Conservation (phyloP, 192 early-diverging fungal genomes). For the Coemansia pectinata region DNA sequence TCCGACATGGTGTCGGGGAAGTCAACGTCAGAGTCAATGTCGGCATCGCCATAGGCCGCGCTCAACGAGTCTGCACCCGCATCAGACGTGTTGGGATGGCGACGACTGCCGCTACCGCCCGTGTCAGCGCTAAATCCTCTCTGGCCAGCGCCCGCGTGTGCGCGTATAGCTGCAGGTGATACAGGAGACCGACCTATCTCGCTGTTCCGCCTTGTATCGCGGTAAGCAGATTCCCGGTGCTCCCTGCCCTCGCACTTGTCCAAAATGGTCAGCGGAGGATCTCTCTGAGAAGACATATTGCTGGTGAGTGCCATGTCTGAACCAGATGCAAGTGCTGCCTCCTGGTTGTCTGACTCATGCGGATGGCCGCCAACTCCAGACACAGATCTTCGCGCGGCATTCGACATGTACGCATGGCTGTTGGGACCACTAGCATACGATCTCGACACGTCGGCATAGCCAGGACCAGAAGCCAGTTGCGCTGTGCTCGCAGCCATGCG, state of each 20-base stretch:
- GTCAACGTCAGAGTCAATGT: conserved; percentile 37
- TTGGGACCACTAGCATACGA: background rate
- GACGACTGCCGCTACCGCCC: conserved; percentile 6
- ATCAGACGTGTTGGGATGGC: conserved; percentile 7
- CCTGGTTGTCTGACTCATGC: conserved; percentile 3
- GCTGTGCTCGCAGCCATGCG: conserved; percentile 12
- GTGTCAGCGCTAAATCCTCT: conserved; percentile 27
- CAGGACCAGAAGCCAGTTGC: background rate
- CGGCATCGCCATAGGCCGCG: conserved; percentile 33
- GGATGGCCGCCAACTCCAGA: conserved; percentile 11
- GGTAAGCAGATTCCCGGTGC: background rate
- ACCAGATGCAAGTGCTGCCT: background rate
- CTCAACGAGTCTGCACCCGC: conserved; percentile 26
- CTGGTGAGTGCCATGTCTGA: conserved; percentile 21
- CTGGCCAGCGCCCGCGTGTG: conserved; percentile 6
- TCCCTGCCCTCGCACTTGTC: conserved; percentile 20
- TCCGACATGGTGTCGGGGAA: conserved; percentile 32
- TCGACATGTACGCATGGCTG: background rate
- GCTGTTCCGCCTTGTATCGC: background rate
- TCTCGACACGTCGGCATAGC: background rate
- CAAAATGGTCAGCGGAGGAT: conserved; percentile 36
- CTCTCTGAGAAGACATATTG: conserved; percentile 46
- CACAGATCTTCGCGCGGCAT: conserved; percentile 17
- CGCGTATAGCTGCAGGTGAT: background rate
- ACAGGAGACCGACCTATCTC: background rate